These are phyloP conservation scores for Apiotrichum domesticum DNA, from an alignment of 1,284 basidiomycete genomes.

Conservation along the genomic window DNA sequence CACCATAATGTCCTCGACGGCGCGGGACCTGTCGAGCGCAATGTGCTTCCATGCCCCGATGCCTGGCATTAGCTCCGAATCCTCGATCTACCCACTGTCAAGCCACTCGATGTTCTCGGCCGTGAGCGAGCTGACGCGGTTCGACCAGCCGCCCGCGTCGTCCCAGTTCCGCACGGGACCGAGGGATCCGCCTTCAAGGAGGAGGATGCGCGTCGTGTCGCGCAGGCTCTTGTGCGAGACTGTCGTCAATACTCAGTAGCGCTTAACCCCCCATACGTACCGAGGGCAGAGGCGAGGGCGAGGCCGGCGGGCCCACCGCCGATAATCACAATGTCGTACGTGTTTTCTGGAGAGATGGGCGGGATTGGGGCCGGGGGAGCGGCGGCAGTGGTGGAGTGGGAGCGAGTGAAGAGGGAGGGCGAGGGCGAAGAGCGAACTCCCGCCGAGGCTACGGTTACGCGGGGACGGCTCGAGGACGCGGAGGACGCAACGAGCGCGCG, in stretches of 20 bases:
- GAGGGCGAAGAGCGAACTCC: not conserved
- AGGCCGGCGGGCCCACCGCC: slow-evolving; percentile 91
- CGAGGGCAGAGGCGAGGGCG: slow-evolving; percentile 77
- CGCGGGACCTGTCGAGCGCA: slow-evolving; percentile 62
- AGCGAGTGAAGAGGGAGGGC: not conserved
- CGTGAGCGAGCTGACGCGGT: slow-evolving; percentile 84
- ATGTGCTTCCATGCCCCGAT: slow-evolving; percentile 78
- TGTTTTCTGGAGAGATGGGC: slow-evolving; percentile 26
- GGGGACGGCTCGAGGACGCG: not conserved
- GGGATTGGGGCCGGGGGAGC: slow-evolving; percentile 1
- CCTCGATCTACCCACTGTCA: slow-evolving; percentile 52
- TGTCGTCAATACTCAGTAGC: not conserved
- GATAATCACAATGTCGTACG: slow-evolving; percentile 80
- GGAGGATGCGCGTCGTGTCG: slow-evolving; percentile 49
- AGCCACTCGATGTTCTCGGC: slow-evolving; percentile 73
- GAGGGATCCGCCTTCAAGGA: slow-evolving; percentile 76
- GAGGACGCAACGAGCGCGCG: not conserved
- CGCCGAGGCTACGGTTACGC: no score
- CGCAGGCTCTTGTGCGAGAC: slow-evolving; percentile 12
- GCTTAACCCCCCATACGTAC: slow-evolving; percentile 50
- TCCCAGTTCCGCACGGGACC: slow-evolving; percentile 64
- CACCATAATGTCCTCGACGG: slow-evolving; percentile 82
- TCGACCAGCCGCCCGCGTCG: slow-evolving; percentile 62
- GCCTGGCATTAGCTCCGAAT: slow-evolving; percentile 50
- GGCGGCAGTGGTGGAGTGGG: slow-evolving; percentile 1